Evolutionary conservation across 306 rosid species (phyloP).

Genomic region (Nissolia schottii): DNA sequence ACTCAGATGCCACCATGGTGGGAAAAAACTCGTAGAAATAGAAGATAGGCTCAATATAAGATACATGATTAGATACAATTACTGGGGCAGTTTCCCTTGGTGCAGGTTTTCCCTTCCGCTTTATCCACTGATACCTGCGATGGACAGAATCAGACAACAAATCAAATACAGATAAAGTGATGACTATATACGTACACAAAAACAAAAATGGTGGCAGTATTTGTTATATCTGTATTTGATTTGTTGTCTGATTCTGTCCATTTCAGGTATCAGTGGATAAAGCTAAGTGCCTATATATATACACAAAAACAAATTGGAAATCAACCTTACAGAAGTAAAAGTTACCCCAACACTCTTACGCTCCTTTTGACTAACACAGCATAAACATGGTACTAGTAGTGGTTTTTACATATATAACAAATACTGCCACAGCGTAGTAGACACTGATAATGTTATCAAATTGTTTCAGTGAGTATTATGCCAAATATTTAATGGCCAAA

Average conservation of each 20-base stretch:
- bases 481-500: too few species aligned
- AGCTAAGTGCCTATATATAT: neutral
- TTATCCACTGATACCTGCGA: conserved; percentile 97
- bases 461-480: too few species aligned
- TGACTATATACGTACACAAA: too few species aligned
- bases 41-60: conserved; percentile 92
- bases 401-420: neutral
- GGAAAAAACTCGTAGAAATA: conserved; percentile 89
- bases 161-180: neutral
- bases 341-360: neutral
- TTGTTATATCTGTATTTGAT: neutral
- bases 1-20: conserved; percentile 92
- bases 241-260: conserved; percentile 2
- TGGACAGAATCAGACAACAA: conserved; percentile 1
- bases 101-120: conserved; percentile 87
- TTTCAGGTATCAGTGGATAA: conserved; percentile 39
- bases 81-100: conserved; percentile 84
- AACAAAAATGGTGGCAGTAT: too few species aligned
- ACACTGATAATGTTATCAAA: too few species aligned
- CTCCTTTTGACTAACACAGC: neutral
- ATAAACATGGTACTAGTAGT: neutral
- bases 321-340: neutral
- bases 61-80: conserved; percentile 90
- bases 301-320: conserved; percentile 1
- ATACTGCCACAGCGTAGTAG: neutral